Percentiles rank a stretch among this genome's conserved stretches.
Evolutionary conservation across 2,329 filamentous ascomycete species (phyloP).

Genomic region (Neonectria faginata): DNA sequence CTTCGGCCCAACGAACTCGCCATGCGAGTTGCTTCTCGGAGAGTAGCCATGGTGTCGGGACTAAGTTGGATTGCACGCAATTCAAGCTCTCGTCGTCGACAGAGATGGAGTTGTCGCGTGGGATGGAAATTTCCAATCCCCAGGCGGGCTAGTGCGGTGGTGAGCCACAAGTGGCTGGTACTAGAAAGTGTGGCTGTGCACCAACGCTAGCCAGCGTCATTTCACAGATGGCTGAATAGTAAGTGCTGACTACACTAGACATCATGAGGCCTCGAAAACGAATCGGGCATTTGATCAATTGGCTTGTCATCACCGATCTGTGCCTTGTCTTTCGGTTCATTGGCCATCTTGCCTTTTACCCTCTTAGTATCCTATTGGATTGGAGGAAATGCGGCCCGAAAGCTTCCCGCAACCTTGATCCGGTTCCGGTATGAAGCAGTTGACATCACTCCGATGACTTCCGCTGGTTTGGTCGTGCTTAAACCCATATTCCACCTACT

Average conservation of each 20-base stretch:
- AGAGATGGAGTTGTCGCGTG: conserved; percentile 41
- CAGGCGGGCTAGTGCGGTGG: conserved; percentile 34
- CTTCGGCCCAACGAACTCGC: conserved; percentile 48
- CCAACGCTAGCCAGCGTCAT: background rate
- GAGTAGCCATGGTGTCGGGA: conserved; percentile 53
- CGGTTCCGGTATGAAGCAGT: background rate
- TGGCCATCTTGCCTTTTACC: background rate
- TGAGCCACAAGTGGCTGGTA: conserved; percentile 39
- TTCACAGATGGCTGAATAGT: too few relatives aligned
- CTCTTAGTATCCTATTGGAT: conserved; percentile 3
- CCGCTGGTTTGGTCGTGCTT: background rate
- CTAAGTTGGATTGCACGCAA: conserved; percentile 27
- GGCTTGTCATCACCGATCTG: background rate
- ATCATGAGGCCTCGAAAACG: background rate
- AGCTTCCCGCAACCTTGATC: conserved; percentile 12
- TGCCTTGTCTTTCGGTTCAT: conserved; percentile 12
- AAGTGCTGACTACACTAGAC: too few relatives aligned
- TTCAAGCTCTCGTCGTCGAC: conserved; percentile 37
- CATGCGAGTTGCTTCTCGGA: conserved; percentile 55
- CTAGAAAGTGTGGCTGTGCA: conserved; percentile 15
- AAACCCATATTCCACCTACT: background rate
- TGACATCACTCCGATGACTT: background rate
- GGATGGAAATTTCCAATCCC: conserved; percentile 50
- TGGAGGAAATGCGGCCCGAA: conserved; percentile 17
- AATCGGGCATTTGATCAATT: conserved; percentile 4